These are phyloP conservation scores for Azolla pinnata DNA, from an alignment of 75 land plant species.

Conservation along the genomic window DNA sequence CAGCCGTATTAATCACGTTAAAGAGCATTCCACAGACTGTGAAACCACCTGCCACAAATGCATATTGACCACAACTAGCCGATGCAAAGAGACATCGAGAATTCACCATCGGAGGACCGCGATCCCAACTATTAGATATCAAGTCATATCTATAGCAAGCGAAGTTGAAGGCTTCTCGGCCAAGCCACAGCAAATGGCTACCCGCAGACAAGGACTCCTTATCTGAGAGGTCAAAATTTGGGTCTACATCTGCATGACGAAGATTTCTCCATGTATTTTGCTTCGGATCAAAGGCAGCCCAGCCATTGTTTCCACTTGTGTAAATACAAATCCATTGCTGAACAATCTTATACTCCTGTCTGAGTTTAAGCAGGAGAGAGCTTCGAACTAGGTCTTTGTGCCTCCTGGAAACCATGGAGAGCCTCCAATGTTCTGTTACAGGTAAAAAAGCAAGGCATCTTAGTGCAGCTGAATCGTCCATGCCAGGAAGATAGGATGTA, in stretches of 20 bases:
- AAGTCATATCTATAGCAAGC: conserved; percentile 29
- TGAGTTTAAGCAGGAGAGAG: conserved; percentile 4
- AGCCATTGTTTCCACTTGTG: conserved; percentile 12
- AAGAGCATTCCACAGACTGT: background rate
- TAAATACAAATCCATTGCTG: conserved; percentile 30
- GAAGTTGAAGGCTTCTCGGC: conserved; percentile 12
- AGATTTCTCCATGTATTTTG: conserved; percentile 16
- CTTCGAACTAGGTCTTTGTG: background rate
- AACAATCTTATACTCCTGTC: conserved; percentile 10
- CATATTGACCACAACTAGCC: conserved; percentile 26
- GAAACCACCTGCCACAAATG: conserved; percentile 33
- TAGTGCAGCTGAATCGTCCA: background rate
- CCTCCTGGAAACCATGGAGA: background rate
- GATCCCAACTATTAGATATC: conserved; percentile 15
- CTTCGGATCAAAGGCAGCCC: conserved; percentile 30
- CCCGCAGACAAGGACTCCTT: conserved; percentile 32
- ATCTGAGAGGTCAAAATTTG: conserved; percentile 16
- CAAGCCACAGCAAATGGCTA: conserved; percentile 24
- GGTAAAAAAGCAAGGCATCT: conserved; percentile 1
- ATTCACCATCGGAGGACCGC: conserved; percentile 24
- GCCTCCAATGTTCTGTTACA: background rate
- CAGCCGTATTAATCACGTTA: conserved; percentile 16
- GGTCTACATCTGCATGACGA: conserved; percentile 19
- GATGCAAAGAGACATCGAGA: conserved; percentile 26
- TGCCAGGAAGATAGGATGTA: conserved; percentile 1